phyloP scores from a whole-genome alignment of 768 basidiomycete species.

The Exidia glandulosa region DNA sequence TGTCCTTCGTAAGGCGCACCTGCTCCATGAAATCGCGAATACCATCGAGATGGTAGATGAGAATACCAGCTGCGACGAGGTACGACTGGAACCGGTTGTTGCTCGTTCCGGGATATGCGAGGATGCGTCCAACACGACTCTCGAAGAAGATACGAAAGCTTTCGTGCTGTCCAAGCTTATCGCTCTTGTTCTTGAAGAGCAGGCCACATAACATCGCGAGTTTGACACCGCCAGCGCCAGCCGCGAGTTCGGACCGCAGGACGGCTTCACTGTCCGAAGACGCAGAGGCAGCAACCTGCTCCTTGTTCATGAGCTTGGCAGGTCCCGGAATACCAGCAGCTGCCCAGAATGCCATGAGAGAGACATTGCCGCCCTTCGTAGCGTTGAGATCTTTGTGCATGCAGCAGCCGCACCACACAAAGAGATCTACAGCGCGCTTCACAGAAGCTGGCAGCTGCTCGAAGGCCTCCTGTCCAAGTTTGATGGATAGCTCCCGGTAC shows the following conservation, averaged over 20 bases:
- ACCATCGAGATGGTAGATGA: slow-evolving; percentile 14
- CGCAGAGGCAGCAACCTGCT: not conserved
- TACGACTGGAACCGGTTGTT: slow-evolving; percentile 26
- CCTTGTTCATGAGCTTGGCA: not conserved
- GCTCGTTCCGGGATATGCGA: slow-evolving; percentile 24
- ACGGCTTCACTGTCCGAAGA: no score
- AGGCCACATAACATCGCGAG: not conserved
- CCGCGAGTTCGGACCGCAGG: no score
- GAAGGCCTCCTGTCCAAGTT: slow-evolving; percentile 10
- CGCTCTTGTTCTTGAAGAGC: not conserved
- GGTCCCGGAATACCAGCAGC: not conserved
- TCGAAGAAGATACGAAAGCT: slow-evolving; percentile 15
- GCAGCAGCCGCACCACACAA: slow-evolving; percentile 2
- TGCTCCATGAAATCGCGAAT: slow-evolving; percentile 18
- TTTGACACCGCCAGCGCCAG: no score
- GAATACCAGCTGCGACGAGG: slow-evolving; percentile 15
- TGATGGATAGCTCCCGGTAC: slow-evolving; percentile 9
- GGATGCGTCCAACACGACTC: slow-evolving; percentile 7
- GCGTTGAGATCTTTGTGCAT: slow-evolving; percentile 2
- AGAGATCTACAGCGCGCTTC: slow-evolving; percentile 10
- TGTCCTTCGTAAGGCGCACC: slow-evolving; percentile 13
- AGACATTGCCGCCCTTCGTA: not conserved
- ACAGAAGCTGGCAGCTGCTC: slow-evolving; percentile 7
- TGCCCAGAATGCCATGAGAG: not conserved
- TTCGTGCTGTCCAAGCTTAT: slow-evolving; percentile 17